A percentile compares a stretch with the other conserved stretches of the same genome.
These are phyloP conservation scores for Melaleuca alternifolia DNA, from an alignment of 345 rosid genomes.

Conservation along the genomic window DNA sequence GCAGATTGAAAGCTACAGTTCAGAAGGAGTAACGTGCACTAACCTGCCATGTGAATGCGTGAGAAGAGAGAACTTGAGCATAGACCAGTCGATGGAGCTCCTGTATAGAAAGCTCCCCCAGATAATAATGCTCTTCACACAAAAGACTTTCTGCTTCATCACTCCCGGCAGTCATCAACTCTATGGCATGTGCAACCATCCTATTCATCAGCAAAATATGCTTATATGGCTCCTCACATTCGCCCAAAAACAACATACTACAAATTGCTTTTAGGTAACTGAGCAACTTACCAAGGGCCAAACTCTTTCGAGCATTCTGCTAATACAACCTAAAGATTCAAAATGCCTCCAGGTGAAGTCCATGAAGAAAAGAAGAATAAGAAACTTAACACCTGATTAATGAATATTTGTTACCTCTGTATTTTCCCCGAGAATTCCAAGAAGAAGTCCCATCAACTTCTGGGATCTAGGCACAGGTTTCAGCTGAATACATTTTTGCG, in stretches of 20 bases:
- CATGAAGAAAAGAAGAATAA: neutral
- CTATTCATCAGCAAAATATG: slow-evolving; percentile 17
- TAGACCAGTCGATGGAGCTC: slow-evolving; percentile 88
- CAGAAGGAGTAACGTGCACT: neutral
- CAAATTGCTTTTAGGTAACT: neutral
- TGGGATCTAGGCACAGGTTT: slow-evolving; percentile 55
- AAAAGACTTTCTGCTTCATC: slow-evolving; percentile 66
- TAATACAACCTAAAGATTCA: slow-evolving; percentile 52
- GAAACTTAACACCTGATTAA: neutral
- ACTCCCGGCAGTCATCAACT: slow-evolving; percentile 71
- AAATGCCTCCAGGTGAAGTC: neutral
- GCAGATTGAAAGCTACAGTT: neutral
- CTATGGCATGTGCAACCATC: slow-evolving; percentile 93
- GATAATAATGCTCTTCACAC: slow-evolving; percentile 54
- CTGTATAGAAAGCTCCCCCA: slow-evolving; percentile 77
- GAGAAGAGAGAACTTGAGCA: slow-evolving; percentile 93
- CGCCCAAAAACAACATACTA: neutral
- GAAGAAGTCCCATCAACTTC: slow-evolving; percentile 55
- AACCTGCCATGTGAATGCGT: slow-evolving; percentile 78
- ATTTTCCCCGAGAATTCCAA: slow-evolving; percentile 87
- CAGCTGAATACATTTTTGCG: slow-evolving; percentile 73
- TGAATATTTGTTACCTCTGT: slow-evolving; percentile 44
- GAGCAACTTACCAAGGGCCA: slow-evolving; percentile 78
- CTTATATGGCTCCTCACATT: neutral
- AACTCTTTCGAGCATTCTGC: slow-evolving; percentile 90